Conservation (phyloP, 1,139 yeast species). For the Lodderomyces metapsilosis region DNA sequence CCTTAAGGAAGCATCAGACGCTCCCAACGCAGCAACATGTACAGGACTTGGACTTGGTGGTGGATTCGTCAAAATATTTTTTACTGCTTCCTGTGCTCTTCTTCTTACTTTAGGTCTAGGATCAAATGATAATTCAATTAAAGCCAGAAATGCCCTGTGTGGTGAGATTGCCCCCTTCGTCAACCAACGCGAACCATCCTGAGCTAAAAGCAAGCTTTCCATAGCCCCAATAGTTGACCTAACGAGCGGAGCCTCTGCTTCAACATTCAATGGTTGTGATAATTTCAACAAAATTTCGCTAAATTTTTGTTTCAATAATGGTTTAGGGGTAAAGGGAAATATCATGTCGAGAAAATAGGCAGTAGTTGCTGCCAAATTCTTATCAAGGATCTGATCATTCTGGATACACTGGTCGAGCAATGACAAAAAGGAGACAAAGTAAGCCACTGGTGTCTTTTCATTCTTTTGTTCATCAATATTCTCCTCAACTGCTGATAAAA, state of each 20-base stretch:
- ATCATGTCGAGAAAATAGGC: conserved; percentile 81
- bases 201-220: conserved; percentile 76
- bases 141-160: conserved; percentile 75
- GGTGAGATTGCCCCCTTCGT: conserved; percentile 61
- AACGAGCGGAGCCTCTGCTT: conserved; percentile 81
- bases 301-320: conserved; percentile 69
- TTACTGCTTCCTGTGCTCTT: conserved; percentile 87
- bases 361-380: conserved; percentile 67
- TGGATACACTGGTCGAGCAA: conserved; percentile 72
- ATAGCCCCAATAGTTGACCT: conserved; percentile 84
- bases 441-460: conserved; percentile 63
- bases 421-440: conserved; percentile 80
- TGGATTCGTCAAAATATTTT: conserved; percentile 59
- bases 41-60: conserved; percentile 75
- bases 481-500: conserved; percentile 87
- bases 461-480: conserved; percentile 72
- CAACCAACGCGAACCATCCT: conserved; percentile 77
- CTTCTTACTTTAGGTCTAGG: conserved; percentile 94
- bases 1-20: conserved; percentile 68
- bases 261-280: conserved; percentile 74
- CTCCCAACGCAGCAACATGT: conserved; percentile 70
- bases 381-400: conserved; percentile 55
- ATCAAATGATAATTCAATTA: conserved; percentile 78
- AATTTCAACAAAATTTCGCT: conserved; percentile 73
- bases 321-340: conserved; percentile 70